These are phyloP conservation scores for Furculomyces boomerangus DNA, from an alignment of 371 early-diverging fungal species.

Conservation along the genomic window DNA sequence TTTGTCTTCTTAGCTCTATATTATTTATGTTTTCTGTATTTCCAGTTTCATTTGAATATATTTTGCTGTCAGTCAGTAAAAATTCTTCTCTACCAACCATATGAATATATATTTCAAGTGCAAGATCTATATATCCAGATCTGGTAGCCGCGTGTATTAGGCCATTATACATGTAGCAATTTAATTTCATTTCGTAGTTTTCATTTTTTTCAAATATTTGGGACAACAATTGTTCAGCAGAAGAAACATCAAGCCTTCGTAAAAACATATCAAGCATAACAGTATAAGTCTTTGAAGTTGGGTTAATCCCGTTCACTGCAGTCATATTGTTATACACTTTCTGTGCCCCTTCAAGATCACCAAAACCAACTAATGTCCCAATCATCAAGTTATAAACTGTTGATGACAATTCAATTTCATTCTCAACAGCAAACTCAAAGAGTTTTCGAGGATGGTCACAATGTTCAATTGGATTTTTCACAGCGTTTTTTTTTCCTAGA, in stretches of 20 bases:
- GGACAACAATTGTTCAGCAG: neutral
- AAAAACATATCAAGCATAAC: neutral
- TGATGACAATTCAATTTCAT: neutral
- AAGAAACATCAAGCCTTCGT: neutral
- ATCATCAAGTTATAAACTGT: conserved; percentile 1
- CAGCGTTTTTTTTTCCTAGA: neutral
- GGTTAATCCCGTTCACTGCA: neutral
- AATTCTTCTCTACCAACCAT: conserved; percentile 1
- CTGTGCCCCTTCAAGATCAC: conserved; percentile 2
- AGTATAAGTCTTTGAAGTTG: neutral
- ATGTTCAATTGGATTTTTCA: neutral
- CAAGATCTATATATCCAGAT: neutral
- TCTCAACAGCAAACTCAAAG: neutral
- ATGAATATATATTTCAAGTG: conserved; percentile 1
- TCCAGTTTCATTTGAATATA: neutral
- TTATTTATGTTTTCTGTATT: neutral
- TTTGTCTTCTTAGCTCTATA: neutral
- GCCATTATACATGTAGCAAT: neutral
- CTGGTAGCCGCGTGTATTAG: neutral
- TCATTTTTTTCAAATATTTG: neutral
- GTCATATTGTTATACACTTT: neutral
- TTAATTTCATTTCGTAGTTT: neutral
- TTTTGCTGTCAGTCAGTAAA: neutral
- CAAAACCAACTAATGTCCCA: neutral
- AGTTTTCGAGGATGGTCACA: neutral